phyloP scores from a whole-genome alignment of 805 yeast species.

The Candida sonorensis region DNA sequence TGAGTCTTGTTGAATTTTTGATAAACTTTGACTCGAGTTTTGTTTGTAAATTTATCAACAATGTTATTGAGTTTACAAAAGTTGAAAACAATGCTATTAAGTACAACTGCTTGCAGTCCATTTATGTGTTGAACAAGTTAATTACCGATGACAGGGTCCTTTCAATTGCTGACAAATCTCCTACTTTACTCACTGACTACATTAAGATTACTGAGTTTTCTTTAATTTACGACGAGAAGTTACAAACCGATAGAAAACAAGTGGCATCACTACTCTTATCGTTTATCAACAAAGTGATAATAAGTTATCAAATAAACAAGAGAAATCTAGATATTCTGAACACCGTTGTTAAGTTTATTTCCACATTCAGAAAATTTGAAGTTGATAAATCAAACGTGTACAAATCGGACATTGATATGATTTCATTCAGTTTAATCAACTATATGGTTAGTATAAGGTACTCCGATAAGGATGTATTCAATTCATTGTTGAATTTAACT shows the following conservation, averaged over 20 bases:
- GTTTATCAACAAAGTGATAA: conserved; percentile 11
- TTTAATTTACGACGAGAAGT: neutral
- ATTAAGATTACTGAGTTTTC: neutral
- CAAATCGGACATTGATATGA: too few relatives aligned
- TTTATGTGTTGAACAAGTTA: conserved; percentile 5
- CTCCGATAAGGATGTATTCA: too few relatives aligned
- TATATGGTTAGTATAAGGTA: neutral
- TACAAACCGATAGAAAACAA: neutral
- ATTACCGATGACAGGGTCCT: neutral
- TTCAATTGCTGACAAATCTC: neutral
- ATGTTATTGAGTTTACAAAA: too few relatives aligned
- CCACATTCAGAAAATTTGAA: neutral
- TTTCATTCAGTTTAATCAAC: conserved; percentile 3
- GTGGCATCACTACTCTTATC: conserved; percentile 2
- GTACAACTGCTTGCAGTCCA: conserved; percentile 6
- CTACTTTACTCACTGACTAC: neutral
- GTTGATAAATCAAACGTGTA: too few relatives aligned
- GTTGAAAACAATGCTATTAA: conserved; percentile 1
- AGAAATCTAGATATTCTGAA: neutral
- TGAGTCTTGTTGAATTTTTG: too few relatives aligned
- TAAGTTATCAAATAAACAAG: neutral
- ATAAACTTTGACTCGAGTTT: too few relatives aligned
- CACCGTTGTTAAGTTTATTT: neutral
- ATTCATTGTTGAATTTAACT: too few relatives aligned
- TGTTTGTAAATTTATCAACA: too few relatives aligned